phyloP scores from a whole-genome alignment of 2,329 filamentous ascomycete genomes.

The Aspergillus glaucus region DNA sequence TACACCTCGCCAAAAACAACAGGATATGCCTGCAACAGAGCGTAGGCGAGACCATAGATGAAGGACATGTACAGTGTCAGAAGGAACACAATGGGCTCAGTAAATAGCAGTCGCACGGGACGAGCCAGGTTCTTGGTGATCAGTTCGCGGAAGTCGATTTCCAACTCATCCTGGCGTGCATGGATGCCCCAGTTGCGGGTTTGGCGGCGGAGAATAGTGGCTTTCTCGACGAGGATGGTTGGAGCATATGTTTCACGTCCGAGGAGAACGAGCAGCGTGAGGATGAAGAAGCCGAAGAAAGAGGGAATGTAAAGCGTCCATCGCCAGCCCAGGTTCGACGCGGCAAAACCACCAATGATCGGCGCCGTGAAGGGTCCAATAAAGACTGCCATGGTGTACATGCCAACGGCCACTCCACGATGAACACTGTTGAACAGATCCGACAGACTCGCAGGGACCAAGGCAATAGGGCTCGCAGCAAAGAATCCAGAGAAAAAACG shows the following conservation, averaged over 20 bases:
- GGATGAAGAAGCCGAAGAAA: slow-evolving; percentile 46
- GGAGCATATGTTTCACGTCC: slow-evolving; percentile 50
- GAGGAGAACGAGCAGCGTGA: slow-evolving; percentile 31
- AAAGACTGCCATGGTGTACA: slow-evolving; percentile 44
- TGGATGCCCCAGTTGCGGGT: slow-evolving; percentile 18
- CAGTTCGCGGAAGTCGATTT: slow-evolving; percentile 13
- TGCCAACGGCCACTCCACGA: slow-evolving; percentile 35
- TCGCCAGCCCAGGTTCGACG: slow-evolving; percentile 43
- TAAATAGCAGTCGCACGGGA: slow-evolving; percentile 15
- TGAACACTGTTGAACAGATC: slow-evolving; percentile 45
- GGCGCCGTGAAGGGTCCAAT: slow-evolving; percentile 42
- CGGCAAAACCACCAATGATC: slow-evolving; percentile 45
- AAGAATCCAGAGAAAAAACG: slow-evolving; percentile 43
- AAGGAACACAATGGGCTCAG: slow-evolving; percentile 19
- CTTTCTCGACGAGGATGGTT: slow-evolving; percentile 12
- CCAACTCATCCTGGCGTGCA: slow-evolving; percentile 15
- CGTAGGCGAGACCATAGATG: slow-evolving; percentile 17
- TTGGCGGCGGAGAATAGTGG: slow-evolving; percentile 13
- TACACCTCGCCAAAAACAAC: slow-evolving; percentile 14
- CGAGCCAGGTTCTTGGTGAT: slow-evolving; percentile 16
- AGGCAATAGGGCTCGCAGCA: slow-evolving; percentile 33
- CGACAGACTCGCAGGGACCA: slow-evolving; percentile 37
- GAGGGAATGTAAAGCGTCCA: slow-evolving; percentile 45
- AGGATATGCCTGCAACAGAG: slow-evolving; percentile 16
- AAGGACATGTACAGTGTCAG: slow-evolving; percentile 21